phyloP scores from a whole-genome alignment of 2,329 filamentous ascomycete genomes.

The Trichocomaceae sp. region DNA sequence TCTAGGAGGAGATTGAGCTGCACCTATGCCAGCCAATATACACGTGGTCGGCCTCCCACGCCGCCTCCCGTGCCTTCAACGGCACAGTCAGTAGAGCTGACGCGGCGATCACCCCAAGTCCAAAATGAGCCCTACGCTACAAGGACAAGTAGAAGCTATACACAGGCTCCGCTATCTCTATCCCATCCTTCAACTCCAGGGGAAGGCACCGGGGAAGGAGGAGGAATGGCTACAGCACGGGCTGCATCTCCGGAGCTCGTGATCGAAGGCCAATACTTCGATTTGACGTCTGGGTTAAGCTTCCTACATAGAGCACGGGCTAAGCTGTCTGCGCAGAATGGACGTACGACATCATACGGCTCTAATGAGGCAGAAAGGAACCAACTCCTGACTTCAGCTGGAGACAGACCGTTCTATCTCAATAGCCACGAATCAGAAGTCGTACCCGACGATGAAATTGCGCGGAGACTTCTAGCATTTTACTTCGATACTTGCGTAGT shows the following conservation, averaged over 20 bases:
- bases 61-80: slow-evolving; percentile 21
- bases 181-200: not conserved
- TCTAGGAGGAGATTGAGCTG: slow-evolving; percentile 30
- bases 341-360: slow-evolving; percentile 27
- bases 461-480: slow-evolving; percentile 10
- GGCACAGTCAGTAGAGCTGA: not conserved
- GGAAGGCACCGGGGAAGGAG: not conserved
- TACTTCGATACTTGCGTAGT: slow-evolving; percentile 5
- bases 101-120: not conserved
- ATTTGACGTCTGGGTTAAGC: slow-evolving; percentile 43
- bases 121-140: slow-evolving; percentile 14
- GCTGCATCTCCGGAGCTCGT: not conserved
- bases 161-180: not conserved
- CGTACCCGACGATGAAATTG: not conserved
- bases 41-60: slow-evolving; percentile 39
- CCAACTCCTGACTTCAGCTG: slow-evolving; percentile 40
- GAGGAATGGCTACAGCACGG: not conserved
- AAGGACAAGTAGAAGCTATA: not conserved
- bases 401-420: not conserved
- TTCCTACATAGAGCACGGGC: slow-evolving; percentile 44
- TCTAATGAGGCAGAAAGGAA: slow-evolving; percentile 29
- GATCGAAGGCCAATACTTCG: slow-evolving; percentile 39
- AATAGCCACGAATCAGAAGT: not conserved
- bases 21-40: slow-evolving; percentile 47
- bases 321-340: slow-evolving; percentile 31